Evolutionary conservation across 108 stramenopile genomes (phyloP).

Genomic region (Conticribra weissflogii): DNA sequence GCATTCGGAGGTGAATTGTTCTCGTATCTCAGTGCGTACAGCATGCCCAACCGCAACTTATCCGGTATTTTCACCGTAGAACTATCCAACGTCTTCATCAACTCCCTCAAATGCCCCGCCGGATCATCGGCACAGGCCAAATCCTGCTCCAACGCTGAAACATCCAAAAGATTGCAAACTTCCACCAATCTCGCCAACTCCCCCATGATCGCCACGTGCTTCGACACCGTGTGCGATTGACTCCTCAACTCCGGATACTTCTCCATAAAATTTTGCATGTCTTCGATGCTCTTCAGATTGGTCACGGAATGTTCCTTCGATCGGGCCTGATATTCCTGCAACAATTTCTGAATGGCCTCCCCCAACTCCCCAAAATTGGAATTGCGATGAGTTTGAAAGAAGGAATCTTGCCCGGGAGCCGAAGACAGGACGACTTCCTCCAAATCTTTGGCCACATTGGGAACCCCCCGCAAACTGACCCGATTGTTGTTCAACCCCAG

Average conservation of each 20-base stretch:
- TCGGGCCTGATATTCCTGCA: conserved; percentile 94
- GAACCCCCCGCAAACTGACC: conserved; percentile 92
- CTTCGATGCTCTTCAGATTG: conserved; percentile 92
- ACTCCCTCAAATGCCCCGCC: conserved; percentile 82
- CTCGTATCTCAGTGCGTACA: conserved; percentile 98
- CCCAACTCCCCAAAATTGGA: conserved; percentile 98
- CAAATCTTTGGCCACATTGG: conserved; percentile 92
- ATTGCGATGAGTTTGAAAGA: conserved; percentile 91
- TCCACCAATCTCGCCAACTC: conserved; percentile 96
- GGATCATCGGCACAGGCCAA: conserved; percentile 96
- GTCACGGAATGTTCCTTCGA: conserved; percentile 74
- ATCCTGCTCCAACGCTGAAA: conserved; percentile 98
- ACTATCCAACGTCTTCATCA: conserved; percentile 87
- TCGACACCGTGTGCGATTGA: conserved; percentile 86
- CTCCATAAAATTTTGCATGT: conserved; percentile 99
- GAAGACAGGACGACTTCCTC: conserved; percentile 96
- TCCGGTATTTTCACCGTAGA: conserved; percentile 88
- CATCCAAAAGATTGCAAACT: conserved; percentile 93
- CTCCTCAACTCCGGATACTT: conserved; percentile 94
- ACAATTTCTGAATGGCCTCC: conserved; percentile 91
- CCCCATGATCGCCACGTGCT: conserved; percentile 98
- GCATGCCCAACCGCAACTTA: conserved; percentile 95
- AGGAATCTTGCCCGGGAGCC: conserved; percentile 85
- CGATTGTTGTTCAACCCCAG: conserved; percentile 97
- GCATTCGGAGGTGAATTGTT: conserved; percentile 73